These are phyloP conservation scores for Dioscorea zingiberensis DNA, from an alignment of 106 monocot species.

Conservation along the genomic window DNA sequence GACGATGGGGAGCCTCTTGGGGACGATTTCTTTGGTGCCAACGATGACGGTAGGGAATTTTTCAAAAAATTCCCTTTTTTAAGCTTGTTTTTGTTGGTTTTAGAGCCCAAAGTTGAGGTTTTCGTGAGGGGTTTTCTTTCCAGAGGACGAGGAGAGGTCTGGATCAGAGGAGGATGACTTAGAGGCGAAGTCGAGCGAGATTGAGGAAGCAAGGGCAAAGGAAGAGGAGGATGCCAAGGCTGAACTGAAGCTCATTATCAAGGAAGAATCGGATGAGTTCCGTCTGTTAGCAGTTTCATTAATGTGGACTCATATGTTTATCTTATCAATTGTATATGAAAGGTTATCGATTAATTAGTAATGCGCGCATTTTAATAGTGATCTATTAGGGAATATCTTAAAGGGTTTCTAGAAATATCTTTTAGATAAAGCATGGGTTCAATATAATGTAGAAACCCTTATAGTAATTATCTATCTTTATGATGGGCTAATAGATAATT, in stretches of 20 bases:
- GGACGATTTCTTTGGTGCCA: constrained; percentile 68
- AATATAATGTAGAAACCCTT: no score
- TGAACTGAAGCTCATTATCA: constrained; percentile 71
- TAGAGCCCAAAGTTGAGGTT: neutral
- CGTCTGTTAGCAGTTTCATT: no score
- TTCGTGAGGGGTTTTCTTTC: constrained; percentile 7
- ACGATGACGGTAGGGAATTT: constrained; percentile 32
- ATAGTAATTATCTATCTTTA: no score
- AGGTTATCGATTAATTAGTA: no score
- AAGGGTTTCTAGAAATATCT: no score
- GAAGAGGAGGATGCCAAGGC: constrained; percentile 58
- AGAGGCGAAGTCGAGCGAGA: constrained; percentile 57
- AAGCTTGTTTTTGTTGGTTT: neutral
- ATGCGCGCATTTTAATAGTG: no score
- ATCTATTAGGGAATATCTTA: no score
- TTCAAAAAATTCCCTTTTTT: neutral
- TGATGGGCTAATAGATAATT: no score
- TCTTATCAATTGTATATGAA: no score
- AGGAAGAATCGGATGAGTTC: constrained; percentile 86
- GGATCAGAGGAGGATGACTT: constrained; percentile 71
- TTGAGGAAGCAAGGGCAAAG: constrained; percentile 56
- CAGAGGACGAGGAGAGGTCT: constrained; percentile 26
- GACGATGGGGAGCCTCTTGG: constrained; percentile 63
- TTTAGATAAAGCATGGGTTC: no score
- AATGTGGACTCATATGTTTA: no score